Percentiles rank a stretch among this genome's conserved stretches.
Evolutionary conservation across 2,329 filamentous ascomycete species (phyloP).

Genomic region (Teratosphaeria pseudoeucalypti): DNA sequence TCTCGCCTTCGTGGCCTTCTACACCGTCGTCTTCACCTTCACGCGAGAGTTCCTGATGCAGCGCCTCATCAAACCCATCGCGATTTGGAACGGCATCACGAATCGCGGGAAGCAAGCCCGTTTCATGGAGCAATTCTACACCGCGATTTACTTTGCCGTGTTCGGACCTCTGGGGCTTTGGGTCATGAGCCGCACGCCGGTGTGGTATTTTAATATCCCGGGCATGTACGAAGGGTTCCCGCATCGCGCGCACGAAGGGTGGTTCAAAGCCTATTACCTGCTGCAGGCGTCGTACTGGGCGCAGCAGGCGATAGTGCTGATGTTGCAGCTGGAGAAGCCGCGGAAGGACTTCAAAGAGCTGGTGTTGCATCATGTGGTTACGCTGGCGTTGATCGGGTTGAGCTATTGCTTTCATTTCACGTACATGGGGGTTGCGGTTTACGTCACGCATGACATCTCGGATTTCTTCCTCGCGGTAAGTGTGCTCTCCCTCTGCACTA

Average conservation of each 20-base stretch:
- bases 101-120: conserved; percentile 70
- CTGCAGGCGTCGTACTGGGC: conserved; percentile 93
- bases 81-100: conserved; percentile 57
- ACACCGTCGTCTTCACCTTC: conserved; percentile 81
- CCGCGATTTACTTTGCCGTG: conserved; percentile 76
- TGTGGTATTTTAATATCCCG: conserved; percentile 90
- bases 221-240: conserved; percentile 88
- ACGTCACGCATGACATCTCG: conserved; percentile 87
- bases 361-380: conserved; percentile 84
- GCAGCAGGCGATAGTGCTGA: conserved; percentile 80
- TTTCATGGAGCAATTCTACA: conserved; percentile 96
- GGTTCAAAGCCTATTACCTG: conserved; percentile 93
- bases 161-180: conserved; percentile 77
- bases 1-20: conserved; percentile 78
- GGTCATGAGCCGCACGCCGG: conserved; percentile 80
- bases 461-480: conserved; percentile 91
- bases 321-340: conserved; percentile 83
- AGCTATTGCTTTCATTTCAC: conserved; percentile 97
- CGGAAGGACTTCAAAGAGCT: conserved; percentile 93
- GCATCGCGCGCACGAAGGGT: conserved; percentile 65
- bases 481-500: conserved; percentile 4
- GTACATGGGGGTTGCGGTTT: conserved; percentile 86
- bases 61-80: conserved; percentile 68
- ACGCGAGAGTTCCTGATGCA: conserved; percentile 96
- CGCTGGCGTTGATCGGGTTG: conserved; percentile 67